phyloP scores from a whole-genome alignment of 2,329 filamentous ascomycete species.

The Ceratocystis huliohia region DNA sequence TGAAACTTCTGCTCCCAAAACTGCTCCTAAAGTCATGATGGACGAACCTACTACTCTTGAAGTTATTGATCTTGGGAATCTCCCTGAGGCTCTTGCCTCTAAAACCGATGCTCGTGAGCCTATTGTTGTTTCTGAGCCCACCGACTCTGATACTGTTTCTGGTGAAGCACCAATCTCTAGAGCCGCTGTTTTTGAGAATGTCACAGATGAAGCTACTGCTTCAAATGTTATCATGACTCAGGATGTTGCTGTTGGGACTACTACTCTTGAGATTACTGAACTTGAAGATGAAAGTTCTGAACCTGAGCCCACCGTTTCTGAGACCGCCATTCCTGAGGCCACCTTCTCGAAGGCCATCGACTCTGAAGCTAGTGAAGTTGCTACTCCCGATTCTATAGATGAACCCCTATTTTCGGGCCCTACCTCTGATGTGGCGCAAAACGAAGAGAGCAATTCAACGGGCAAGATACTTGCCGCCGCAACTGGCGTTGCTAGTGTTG shows the following conservation, averaged over 20 bases:
- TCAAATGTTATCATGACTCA: not conserved
- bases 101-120: not conserved
- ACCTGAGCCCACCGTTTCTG: constrained; percentile 1
- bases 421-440: not conserved
- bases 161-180: not conserved
- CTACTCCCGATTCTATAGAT: not conserved
- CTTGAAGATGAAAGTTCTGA: not conserved
- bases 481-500: not conserved
- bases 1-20: not conserved
- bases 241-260: not conserved
- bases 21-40: not conserved
- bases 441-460: not conserved
- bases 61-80: not conserved
- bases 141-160: not conserved
- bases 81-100: not conserved
- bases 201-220: not conserved
- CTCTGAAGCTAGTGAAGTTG: constrained; percentile 3
- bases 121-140: constrained; percentile 1
- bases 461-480: not conserved
- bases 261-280: not conserved
- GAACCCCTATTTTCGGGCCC: not conserved
- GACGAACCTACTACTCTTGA: not conserved
- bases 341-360: not conserved
- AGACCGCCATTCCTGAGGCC: not conserved
- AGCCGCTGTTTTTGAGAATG: not conserved